Conservation (phyloP, 257 asterid genomes). For the Plantago elongata region DNA sequence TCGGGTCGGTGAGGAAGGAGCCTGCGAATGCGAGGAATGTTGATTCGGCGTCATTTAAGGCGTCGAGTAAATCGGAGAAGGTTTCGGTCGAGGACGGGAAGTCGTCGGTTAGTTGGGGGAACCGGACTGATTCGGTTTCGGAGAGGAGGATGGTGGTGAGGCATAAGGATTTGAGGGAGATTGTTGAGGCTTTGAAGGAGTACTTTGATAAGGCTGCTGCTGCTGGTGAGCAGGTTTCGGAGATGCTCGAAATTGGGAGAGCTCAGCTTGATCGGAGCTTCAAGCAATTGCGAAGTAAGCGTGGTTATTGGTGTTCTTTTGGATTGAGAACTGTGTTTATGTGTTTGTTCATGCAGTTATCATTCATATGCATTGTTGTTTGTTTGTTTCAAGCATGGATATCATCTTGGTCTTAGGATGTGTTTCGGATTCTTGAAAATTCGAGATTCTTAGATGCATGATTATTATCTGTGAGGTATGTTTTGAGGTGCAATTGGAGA, state of each 20-base stretch:
- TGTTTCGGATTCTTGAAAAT: not conserved
- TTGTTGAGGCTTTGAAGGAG: slow-evolving; percentile 74
- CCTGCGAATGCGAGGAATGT: slow-evolving; percentile 19
- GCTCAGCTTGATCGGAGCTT: slow-evolving; percentile 90
- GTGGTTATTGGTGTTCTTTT: slow-evolving; percentile 1
- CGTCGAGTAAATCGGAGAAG: slow-evolving; percentile 52
- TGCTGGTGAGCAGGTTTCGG: slow-evolving; percentile 87
- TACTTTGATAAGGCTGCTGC: slow-evolving; percentile 85
- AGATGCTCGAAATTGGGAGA: slow-evolving; percentile 86
- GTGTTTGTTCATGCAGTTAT: no score
- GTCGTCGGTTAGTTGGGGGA: slow-evolving; percentile 78
- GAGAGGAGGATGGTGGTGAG: slow-evolving; percentile 77
- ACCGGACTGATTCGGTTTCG: slow-evolving; percentile 39
- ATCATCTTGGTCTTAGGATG: not conserved
- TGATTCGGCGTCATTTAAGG: slow-evolving; percentile 26
- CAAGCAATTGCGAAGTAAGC: slow-evolving; percentile 79
- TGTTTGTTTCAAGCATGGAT: not conserved
- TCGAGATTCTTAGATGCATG: no score
- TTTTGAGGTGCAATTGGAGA: not conserved
- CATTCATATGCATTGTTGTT: no score
- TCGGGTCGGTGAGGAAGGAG: slow-evolving; percentile 43
- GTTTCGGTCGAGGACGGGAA: slow-evolving; percentile 45
- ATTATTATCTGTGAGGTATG: no score
- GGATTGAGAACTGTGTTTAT: not conserved
- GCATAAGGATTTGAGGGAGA: slow-evolving; percentile 84